Evolutionary conservation across 192 early-diverging fungal genomes (phyloP).

Genomic region (Chytriomyces hyalinus): DNA sequence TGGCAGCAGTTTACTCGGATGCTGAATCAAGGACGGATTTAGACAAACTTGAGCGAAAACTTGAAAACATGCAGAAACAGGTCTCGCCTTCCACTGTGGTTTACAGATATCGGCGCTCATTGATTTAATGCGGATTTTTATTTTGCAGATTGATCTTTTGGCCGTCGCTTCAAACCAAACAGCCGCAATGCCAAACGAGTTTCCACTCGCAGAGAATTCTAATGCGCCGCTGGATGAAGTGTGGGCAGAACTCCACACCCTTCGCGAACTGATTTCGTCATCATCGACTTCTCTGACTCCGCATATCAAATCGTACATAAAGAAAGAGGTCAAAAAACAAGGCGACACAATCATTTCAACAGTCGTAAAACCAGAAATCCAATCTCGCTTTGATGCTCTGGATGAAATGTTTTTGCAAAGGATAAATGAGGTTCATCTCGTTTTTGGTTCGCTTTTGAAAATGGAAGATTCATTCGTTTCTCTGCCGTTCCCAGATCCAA

Average conservation of each 20-base stretch:
- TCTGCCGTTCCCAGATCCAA: neutral
- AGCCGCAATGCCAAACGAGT: no score
- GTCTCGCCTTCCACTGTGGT: neutral
- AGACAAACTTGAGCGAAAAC: neutral
- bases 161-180: no score
- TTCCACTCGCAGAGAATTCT: no score
- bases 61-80: neutral
- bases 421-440: neutral
- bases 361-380: conserved; percentile 17
- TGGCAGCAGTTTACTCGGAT: neutral
- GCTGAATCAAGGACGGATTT: neutral
- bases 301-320: conserved; percentile 10
- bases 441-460: no score
- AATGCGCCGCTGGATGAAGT: conserved; percentile 2
- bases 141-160: no score
- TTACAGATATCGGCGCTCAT: no score
- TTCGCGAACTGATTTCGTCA: neutral
- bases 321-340: conserved; percentile 22
- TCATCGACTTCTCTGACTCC: neutral
- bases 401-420: neutral
- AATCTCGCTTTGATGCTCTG: neutral
- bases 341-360: neutral
- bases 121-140: no score
- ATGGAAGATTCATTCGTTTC: no score
- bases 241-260: neutral